Evolutionary conservation across 176 grass and related monocot genomes (phyloP).

Genomic region (Echinochloa phyllopogon): DNA sequence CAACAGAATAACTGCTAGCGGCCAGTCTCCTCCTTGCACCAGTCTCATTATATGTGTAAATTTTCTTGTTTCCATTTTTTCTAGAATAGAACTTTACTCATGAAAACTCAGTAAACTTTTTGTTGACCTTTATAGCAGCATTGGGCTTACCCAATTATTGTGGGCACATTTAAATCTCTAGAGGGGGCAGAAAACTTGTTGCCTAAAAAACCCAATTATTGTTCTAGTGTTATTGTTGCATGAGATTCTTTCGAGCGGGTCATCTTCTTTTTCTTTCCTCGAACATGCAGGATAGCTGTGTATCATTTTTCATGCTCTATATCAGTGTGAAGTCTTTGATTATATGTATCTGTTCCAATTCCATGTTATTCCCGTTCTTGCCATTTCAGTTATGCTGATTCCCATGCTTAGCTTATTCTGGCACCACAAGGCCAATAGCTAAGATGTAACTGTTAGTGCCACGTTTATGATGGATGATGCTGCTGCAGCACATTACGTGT

Average conservation of each 20-base stretch:
- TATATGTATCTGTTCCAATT: not conserved
- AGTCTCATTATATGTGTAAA: constrained; percentile 17
- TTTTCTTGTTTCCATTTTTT: constrained; percentile 17
- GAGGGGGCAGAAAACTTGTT: not conserved
- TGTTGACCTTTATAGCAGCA: not conserved
- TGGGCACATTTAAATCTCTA: not conserved
- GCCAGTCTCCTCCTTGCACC: constrained; percentile 7
- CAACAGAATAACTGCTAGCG: constrained; percentile 31
- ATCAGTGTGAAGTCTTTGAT: not conserved
- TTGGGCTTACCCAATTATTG: not conserved
- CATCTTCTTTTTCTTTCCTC: not conserved
- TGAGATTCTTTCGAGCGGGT: not conserved
- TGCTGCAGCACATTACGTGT: not conserved
- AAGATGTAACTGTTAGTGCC: not conserved
- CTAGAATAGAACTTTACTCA: not conserved
- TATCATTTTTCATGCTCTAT: no score
- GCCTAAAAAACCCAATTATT: constrained; percentile 1
- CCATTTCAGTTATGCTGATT: constrained; percentile 8
- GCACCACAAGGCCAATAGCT: constrained; percentile 27
- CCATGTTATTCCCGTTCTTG: constrained; percentile 6
- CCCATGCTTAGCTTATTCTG: constrained; percentile 30
- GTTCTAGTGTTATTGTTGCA: constrained; percentile 7
- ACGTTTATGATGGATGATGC: not conserved
- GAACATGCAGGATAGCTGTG: no score
- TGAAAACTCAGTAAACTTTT: not conserved